Conservation (phyloP, 352 stramenopile genomes). For the Globisporangium nagaii region DNA sequence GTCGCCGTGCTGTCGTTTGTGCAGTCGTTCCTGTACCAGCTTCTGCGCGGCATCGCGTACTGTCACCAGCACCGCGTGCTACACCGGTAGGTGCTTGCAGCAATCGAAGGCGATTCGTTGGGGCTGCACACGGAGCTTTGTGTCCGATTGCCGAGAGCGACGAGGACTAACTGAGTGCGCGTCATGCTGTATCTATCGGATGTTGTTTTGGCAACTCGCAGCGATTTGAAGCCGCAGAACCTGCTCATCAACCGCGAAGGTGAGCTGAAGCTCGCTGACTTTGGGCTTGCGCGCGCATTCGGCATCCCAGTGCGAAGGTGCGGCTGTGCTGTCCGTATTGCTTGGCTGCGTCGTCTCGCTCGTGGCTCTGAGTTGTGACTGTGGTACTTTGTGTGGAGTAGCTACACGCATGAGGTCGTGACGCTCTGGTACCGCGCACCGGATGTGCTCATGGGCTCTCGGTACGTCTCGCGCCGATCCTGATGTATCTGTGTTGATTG, state of each 20-base stretch:
- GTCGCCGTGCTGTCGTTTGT: neutral
- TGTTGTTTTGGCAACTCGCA: slow-evolving; percentile 40
- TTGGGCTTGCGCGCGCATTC: slow-evolving; percentile 99
- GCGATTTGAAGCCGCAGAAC: slow-evolving; percentile 99
- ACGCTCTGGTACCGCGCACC: slow-evolving; percentile 99
- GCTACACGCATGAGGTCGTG: slow-evolving; percentile 99
- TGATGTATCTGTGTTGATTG: neutral
- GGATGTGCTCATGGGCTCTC: slow-evolving; percentile 96
- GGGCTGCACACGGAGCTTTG: no score
- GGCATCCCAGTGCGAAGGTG: slow-evolving; percentile 97
- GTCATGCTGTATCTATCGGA: neutral
- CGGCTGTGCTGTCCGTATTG: neutral
- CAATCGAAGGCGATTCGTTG: neutral
- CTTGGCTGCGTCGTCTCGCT: neutral
- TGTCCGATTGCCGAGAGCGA: neutral
- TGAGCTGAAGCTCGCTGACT: slow-evolving; percentile 99
- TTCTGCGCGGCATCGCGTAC: slow-evolving; percentile 98
- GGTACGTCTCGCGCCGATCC: slow-evolving; percentile 25
- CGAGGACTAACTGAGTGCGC: neutral
- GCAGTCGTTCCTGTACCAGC: slow-evolving; percentile 98
- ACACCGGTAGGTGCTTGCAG: slow-evolving; percentile 52
- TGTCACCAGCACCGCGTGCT: slow-evolving; percentile 97
- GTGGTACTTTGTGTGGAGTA: slow-evolving; percentile 8
- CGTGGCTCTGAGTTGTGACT: neutral
- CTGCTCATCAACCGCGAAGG: slow-evolving; percentile 97